phyloP scores from a whole-genome alignment of 1,139 yeast genomes.

The Blastobotrys ciferrii region DNA sequence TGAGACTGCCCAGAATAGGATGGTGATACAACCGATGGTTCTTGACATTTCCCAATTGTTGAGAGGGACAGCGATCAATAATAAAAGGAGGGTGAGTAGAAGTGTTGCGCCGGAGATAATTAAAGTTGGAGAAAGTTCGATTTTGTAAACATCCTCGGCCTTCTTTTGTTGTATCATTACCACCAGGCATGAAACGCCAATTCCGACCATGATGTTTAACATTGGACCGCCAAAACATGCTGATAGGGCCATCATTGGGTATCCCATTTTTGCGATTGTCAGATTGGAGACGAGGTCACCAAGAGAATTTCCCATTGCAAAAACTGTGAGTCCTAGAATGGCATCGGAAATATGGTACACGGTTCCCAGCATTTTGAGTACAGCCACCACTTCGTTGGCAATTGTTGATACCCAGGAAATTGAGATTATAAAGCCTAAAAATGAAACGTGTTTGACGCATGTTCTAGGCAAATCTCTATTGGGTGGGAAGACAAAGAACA shows the following conservation, averaged over 20 bases:
- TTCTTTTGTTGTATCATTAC: constrained; percentile 37
- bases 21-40: constrained; percentile 52
- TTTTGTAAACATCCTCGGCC: constrained; percentile 29
- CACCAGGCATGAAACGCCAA: constrained; percentile 65
- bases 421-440: constrained; percentile 63
- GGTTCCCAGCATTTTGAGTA: constrained; percentile 61
- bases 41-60: constrained; percentile 67
- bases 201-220: constrained; percentile 58
- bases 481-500: constrained; percentile 3
- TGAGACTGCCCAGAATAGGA: constrained; percentile 54
- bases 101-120: constrained; percentile 52
- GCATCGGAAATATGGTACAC: constrained; percentile 70
- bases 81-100: constrained; percentile 50
- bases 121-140: constrained; percentile 49
- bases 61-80: constrained; percentile 55
- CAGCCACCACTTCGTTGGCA: constrained; percentile 73
- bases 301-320: constrained; percentile 89
- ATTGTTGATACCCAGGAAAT: constrained; percentile 71
- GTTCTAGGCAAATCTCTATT: constrained; percentile 7
- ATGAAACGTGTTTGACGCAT: constrained; percentile 23
- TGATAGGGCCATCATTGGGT: constrained; percentile 87
- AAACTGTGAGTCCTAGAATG: constrained; percentile 76
- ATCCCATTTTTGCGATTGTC: constrained; percentile 81
- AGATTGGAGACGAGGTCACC: constrained; percentile 87
- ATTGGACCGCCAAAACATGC: constrained; percentile 96